These are phyloP conservation scores for Oryza brachyantha DNA, from an alignment of 176 grass and related monocot species.

Conservation along the genomic window DNA sequence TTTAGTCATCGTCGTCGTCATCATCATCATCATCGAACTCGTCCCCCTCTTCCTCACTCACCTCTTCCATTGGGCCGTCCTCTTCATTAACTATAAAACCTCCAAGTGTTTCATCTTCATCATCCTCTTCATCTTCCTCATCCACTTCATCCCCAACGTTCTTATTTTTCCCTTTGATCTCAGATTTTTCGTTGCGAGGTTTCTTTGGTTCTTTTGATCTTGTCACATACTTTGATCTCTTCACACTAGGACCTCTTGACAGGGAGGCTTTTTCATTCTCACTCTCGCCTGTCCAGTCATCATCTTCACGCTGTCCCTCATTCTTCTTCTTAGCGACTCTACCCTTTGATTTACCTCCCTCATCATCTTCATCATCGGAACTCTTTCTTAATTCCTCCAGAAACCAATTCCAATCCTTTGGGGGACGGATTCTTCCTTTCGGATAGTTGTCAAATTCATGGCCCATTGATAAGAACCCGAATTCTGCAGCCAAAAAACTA, in stretches of 20 bases:
- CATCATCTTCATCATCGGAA: conserved; percentile 43
- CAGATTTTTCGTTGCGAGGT: conserved; percentile 15
- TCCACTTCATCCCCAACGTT: conserved; percentile 1
- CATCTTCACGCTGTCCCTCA: conserved; percentile 37
- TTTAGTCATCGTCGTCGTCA: conserved; percentile 47
- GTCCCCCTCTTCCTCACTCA: conserved; percentile 38
- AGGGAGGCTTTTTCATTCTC: conserved; percentile 44
- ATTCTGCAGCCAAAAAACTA: conserved; percentile 58
- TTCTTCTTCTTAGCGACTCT: conserved; percentile 25
- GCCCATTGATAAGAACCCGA: conserved; percentile 66
- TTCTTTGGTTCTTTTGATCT: conserved; percentile 57
- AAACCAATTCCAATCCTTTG: conserved; percentile 82
- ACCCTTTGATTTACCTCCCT: conserved; percentile 17
- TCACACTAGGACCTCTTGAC: conserved; percentile 30
- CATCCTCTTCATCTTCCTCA: conserved; percentile 35
- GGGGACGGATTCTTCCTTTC: conserved; percentile 44
- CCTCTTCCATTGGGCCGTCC: conserved; percentile 42
- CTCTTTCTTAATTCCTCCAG: conserved; percentile 43
- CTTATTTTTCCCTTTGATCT: neutral
- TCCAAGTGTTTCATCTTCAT: conserved; percentile 74
- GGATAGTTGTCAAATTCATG: conserved; percentile 78
- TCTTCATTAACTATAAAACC: conserved; percentile 70
- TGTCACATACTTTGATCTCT: conserved; percentile 51
- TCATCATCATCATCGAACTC: conserved; percentile 61
- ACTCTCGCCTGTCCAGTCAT: conserved; percentile 60